Conservation (phyloP, 495 filamentous ascomycete genomes). For the Hypoxylon cercidicola region DNA sequence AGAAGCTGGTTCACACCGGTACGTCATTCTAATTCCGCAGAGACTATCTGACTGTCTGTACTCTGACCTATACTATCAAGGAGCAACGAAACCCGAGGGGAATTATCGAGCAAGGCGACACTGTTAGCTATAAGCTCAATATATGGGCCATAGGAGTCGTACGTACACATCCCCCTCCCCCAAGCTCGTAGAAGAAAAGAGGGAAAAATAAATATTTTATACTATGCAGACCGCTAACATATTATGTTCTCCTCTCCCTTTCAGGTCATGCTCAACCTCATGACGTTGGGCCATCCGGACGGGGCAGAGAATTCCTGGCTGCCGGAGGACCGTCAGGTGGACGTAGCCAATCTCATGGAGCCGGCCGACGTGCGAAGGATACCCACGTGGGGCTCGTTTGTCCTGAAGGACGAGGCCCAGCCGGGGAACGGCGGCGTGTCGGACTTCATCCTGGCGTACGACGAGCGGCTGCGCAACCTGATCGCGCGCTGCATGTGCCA, state of each 20-base stretch:
- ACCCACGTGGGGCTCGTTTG: no score
- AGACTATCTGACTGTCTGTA: background rate
- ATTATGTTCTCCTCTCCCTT: background rate
- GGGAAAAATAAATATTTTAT: no score
- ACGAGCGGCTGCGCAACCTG: no score
- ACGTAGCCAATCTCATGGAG: no score
- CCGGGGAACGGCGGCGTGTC: no score
- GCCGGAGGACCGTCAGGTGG: no score
- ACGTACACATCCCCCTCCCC: constrained; percentile 2
- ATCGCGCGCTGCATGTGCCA: no score
- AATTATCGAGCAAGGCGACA: background rate
- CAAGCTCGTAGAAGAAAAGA: no score
- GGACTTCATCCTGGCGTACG: no score
- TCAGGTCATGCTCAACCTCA: constrained; percentile 25
- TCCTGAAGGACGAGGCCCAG: no score
- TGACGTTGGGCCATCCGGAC: constrained; percentile 1
- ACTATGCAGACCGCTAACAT: constrained; percentile 4
- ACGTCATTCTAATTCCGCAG: background rate
- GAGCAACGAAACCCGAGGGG: background rate
- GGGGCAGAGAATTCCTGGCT: no score
- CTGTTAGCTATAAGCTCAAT: constrained; percentile 4
- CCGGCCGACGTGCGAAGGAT: no score
- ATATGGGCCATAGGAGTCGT: constrained; percentile 29
- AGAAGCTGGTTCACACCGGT: constrained; percentile 8
- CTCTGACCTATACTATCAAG: constrained; percentile 9